phyloP scores from a whole-genome alignment of 1,284 basidiomycete species.

The Malassezia japonica region DNA sequence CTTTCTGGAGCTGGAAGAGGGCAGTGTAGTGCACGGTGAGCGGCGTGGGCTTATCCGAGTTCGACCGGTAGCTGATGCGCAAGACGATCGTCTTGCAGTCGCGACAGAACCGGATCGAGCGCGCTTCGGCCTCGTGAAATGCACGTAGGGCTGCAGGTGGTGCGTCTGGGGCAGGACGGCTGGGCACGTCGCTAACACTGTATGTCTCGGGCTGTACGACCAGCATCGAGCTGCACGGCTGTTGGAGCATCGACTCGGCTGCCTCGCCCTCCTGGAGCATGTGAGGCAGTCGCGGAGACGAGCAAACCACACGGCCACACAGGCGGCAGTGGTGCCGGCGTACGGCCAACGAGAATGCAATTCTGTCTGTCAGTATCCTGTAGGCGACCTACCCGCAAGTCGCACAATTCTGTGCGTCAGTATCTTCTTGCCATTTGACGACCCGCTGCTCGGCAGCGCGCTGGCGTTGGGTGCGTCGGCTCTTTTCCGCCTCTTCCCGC shows the following conservation, averaged over 20 bases:
- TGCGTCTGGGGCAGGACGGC: background rate
- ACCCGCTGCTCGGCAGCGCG: conserved; percentile 65
- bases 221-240: conserved; percentile 10
- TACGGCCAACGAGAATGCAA: conserved; percentile 77
- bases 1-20: conserved; percentile 58
- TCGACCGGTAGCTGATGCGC: conserved; percentile 52
- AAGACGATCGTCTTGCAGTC: conserved; percentile 67
- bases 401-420: conserved; percentile 64
- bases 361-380: conserved; percentile 49
- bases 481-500: background rate
- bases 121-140: background rate
- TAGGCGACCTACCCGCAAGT: conserved; percentile 55
- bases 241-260: background rate
- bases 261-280: conserved; percentile 11
- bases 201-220: background rate
- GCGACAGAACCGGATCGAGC: conserved; percentile 59
- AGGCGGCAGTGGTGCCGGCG: conserved; percentile 93
- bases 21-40: background rate
- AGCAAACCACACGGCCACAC: conserved; percentile 85
- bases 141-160: background rate
- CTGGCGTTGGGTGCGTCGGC: background rate
- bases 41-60: background rate
- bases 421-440: conserved; percentile 88
- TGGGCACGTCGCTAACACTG: background rate
- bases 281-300: conserved; percentile 61